A percentile compares a stretch with the other conserved stretches of the same genome.
phyloP scores from a whole-genome alignment of 2,329 filamentous ascomycete species.

The Exophiala sp. region DNA sequence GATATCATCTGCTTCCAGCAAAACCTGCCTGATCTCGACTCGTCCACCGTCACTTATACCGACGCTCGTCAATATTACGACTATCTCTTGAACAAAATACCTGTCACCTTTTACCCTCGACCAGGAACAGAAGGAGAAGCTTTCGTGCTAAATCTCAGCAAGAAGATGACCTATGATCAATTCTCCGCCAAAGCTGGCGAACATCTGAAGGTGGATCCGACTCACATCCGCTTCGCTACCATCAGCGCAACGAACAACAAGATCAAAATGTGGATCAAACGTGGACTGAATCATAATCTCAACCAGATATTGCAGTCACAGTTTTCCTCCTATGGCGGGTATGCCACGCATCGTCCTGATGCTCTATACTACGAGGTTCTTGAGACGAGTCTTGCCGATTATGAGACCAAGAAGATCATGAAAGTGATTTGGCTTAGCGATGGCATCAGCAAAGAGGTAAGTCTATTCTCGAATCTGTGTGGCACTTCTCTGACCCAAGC shows the following conservation, averaged over 20 bases:
- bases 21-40: slow-evolving; percentile 43
- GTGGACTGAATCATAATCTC: slow-evolving; percentile 67
- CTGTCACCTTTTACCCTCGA: slow-evolving; percentile 71
- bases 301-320: slow-evolving; percentile 73
- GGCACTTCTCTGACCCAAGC: neutral
- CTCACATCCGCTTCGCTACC: slow-evolving; percentile 87
- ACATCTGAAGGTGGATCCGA: slow-evolving; percentile 71
- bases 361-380: slow-evolving; percentile 87
- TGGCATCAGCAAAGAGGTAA: slow-evolving; percentile 83
- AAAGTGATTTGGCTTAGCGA: slow-evolving; percentile 83
- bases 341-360: slow-evolving; percentile 66
- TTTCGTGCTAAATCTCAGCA: slow-evolving; percentile 76
- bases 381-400: slow-evolving; percentile 88
- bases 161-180: slow-evolving; percentile 86
- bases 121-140: slow-evolving; percentile 52
- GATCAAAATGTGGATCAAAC: slow-evolving; percentile 74
- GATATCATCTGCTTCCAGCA: slow-evolving; percentile 95
- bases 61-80: slow-evolving; percentile 90
- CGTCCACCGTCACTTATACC: slow-evolving; percentile 47
- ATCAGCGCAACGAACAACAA: slow-evolving; percentile 74
- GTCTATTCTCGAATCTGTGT: slow-evolving; percentile 22
- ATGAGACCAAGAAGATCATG: slow-evolving; percentile 86
- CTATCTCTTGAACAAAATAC: slow-evolving; percentile 79
- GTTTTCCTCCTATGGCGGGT: slow-evolving; percentile 67
- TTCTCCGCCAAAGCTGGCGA: slow-evolving; percentile 80